These are phyloP conservation scores for Tulasnella sp. DNA, from an alignment of 768 basidiomycete genomes.

Conservation along the genomic window DNA sequence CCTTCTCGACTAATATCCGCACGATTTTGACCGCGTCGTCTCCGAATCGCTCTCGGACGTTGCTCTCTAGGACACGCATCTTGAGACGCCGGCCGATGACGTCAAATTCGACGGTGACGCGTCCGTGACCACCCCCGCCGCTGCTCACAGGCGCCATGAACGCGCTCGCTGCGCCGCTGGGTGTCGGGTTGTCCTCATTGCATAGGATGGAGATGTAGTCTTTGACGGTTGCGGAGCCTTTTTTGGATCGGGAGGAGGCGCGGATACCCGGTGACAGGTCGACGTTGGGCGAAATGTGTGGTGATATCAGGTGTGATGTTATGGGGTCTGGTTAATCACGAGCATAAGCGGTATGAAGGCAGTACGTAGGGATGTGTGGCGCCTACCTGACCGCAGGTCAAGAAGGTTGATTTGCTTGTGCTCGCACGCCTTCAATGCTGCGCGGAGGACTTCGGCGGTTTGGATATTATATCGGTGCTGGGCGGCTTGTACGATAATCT, in stretches of 20 bases:
- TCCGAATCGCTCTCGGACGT: conserved; percentile 73
- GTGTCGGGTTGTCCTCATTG: conserved; percentile 64
- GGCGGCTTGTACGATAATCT: conserved; percentile 71
- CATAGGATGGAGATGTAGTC: conserved; percentile 74
- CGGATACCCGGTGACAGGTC: not conserved
- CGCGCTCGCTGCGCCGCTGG: conserved; percentile 51
- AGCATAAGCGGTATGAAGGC: not conserved
- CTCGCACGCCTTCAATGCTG: conserved; percentile 59
- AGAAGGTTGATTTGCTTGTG: conserved; percentile 44
- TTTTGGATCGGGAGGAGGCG: conserved; percentile 39
- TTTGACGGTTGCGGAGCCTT: conserved; percentile 49
- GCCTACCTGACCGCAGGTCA: conserved; percentile 25
- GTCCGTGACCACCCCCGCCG: conserved; percentile 31
- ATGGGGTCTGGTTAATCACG: conserved; percentile 17
- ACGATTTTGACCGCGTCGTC: conserved; percentile 72
- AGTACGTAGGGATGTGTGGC: not conserved
- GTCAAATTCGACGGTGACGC: conserved; percentile 72
- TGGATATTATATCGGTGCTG: conserved; percentile 68
- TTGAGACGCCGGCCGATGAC: conserved; percentile 54
- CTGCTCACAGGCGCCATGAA: conserved; percentile 47
- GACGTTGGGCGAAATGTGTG: conserved; percentile 18
- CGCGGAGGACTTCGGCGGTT: conserved; percentile 58
- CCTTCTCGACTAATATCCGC: conserved; percentile 61
- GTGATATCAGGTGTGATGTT: conserved; percentile 21
- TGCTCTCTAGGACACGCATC: conserved; percentile 58